phyloP scores from a whole-genome alignment of 148 eudicot genomes.

The Camellia japonica region DNA sequence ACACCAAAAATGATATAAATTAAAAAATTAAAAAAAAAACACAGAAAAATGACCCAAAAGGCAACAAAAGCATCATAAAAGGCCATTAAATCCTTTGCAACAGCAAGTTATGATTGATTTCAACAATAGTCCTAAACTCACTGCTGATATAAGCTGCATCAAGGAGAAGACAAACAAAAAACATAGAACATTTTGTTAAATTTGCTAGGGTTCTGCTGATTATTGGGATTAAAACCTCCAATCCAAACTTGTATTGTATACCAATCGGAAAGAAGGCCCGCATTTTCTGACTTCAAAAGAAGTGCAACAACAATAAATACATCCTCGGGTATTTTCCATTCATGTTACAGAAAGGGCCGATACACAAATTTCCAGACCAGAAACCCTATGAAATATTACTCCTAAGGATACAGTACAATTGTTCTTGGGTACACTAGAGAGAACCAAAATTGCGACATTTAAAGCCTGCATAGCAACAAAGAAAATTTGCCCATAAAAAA shows the following conservation, averaged over 20 bases:
- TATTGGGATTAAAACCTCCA: too few species aligned
- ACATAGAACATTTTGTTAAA: background rate
- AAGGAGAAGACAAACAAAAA: too few species aligned
- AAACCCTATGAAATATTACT: constrained; percentile 5
- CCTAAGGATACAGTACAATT: constrained; percentile 1
- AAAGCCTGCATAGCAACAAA: background rate
- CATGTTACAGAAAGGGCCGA: background rate
- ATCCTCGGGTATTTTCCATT: background rate
- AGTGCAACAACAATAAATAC: background rate
- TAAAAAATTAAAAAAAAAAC: too few species aligned
- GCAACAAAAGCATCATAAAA: too few species aligned
- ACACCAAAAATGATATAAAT: too few species aligned
- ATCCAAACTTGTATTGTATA: too few species aligned
- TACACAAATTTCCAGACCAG: background rate
- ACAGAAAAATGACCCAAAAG: too few species aligned
- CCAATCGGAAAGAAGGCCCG: too few species aligned
- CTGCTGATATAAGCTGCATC: too few species aligned
- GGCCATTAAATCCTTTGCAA: too few species aligned
- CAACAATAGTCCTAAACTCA: too few species aligned
- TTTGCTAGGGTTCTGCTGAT: background rate
- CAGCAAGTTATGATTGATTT: too few species aligned
- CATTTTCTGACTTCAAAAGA: background rate
- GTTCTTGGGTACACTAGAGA: background rate
- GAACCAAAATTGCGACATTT: constrained; percentile 17
- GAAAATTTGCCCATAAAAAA: background rate